Base-by-base conservation (phyloP, 2,329 filamentous ascomycete genomes). In the Aureobasidium mangrovei region DNA sequence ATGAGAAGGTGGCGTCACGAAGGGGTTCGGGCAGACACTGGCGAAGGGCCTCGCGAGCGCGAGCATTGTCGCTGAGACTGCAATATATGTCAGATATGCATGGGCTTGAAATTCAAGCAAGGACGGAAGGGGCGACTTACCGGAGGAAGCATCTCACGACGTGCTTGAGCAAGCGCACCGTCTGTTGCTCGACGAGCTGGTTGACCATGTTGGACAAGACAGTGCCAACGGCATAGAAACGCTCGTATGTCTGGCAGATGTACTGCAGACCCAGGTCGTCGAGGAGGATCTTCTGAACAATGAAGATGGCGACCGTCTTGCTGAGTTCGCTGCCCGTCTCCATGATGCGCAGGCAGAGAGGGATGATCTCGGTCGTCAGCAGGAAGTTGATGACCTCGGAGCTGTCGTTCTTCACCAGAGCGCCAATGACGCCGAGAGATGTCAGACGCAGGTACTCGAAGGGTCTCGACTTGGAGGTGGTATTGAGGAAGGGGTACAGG, bases 231-330 rank as follows among this genome's bases (percentile, higher is more conserved):
- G 93, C 93, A 63, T 97, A 98, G 72, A 98, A 98, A 24, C 93
- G 82, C 76, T 98, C 93, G 65, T 98, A 98, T 0, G 93, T 98
- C 60, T 94, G 91, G 72, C 93, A 98, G 56, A 98, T 98, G 71
- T 98, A 98, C 65, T 93, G 93, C 59, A 98, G 79, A 3, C 93
- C 93, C 64, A 95, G 91, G 65, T 98, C 93, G 67, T 98, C 93
- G 2, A 98, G 81, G 51, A 98, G 75, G 28, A 98, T 98, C 78
- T 98, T 98, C 72, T 98, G 93, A 18, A 98, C 93, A 64, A 98
- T 98, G 75, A 98, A 98, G 64, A 98, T 98, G 56, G 93, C 93
- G 10, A 98, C 93, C 0, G 93, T 98, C 77, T 98, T 98, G 77
- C 90, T 96, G 57, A 98, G 80, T 72, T 98, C 93, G 0, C 91